Conservation (phyloP, 169 alveolate genomes). For the Toxoplasma gondii region DNA sequence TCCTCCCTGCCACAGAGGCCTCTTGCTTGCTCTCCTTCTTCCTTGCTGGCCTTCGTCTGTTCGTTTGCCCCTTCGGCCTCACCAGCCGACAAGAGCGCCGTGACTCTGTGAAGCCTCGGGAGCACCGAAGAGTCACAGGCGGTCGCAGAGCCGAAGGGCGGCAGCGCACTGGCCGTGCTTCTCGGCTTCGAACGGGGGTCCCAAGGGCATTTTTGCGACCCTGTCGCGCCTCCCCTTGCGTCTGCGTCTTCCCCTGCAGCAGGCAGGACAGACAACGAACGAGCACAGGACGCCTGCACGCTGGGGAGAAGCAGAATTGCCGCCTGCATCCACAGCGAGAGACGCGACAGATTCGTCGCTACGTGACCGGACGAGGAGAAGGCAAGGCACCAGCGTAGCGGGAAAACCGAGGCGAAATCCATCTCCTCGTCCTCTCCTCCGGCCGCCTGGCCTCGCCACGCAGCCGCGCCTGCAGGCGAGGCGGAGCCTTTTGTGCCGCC, state of each 20-base stretch:
- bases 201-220: background rate
- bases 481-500: too few relatives aligned
- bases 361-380: slow-evolving; percentile 34
- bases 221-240: background rate
- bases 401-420: background rate
- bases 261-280: background rate
- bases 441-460: background rate
- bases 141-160: background rate
- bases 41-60: background rate
- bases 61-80: background rate
- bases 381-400: slow-evolving; percentile 35
- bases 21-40: background rate
- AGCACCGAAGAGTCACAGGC: background rate
- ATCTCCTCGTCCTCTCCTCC: background rate
- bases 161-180: background rate
- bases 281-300: background rate
- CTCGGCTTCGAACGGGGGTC: background rate
- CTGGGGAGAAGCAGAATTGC: background rate
- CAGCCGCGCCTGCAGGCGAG: background rate
- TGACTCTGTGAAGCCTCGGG: slow-evolving; percentile 20
- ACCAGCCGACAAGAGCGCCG: background rate
- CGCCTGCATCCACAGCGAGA: background rate
- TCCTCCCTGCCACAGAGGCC: background rate
- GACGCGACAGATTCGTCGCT: background rate
- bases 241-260: background rate